Percentiles rank a stretch among this genome's conserved stretches.
Evolutionary conservation across 2,329 filamentous ascomycete species (phyloP).

Genomic region (Trichophyton verrucosum): DNA sequence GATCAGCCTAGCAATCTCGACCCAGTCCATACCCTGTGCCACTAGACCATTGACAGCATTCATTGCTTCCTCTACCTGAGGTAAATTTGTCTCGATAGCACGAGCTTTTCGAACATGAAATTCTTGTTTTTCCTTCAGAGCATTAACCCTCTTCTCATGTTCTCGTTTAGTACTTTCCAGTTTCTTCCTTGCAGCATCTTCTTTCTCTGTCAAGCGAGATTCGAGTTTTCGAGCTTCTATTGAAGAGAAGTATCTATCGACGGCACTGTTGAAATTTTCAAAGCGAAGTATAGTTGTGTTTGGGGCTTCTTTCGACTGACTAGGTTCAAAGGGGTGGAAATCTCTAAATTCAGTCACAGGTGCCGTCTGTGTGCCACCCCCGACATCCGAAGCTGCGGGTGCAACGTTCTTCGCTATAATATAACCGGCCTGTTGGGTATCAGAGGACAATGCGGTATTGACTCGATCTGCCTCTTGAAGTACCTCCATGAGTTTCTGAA

Average conservation of each 20-base stretch:
- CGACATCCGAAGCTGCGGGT: constrained; percentile 30
- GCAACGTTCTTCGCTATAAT: constrained; percentile 60
- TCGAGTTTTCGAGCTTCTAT: constrained; percentile 88
- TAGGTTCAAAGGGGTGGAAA: constrained; percentile 82
- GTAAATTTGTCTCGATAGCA: constrained; percentile 80
- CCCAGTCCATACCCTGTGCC: constrained; percentile 93
- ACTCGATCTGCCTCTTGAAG: constrained; percentile 59
- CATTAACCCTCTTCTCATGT: constrained; percentile 73
- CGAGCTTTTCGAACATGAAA: constrained; percentile 78
- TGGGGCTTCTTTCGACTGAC: constrained; percentile 60
- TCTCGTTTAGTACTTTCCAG: constrained; percentile 73
- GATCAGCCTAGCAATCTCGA: constrained; percentile 75
- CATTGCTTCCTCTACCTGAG: constrained; percentile 83
- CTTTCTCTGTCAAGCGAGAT: constrained; percentile 67
- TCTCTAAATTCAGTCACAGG: constrained; percentile 57
- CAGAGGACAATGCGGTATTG: constrained; percentile 55
- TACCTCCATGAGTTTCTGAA: constrained; percentile 56
- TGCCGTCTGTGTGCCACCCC: constrained; percentile 1
- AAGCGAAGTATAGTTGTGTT: constrained; percentile 60
- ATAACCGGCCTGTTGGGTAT: constrained; percentile 61
- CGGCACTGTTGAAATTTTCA: constrained; percentile 78
- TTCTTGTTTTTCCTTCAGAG: constrained; percentile 66
- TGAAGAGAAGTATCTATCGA: constrained; percentile 95
- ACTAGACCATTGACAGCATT: constrained; percentile 88
- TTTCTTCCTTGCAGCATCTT: constrained; percentile 69